Evolutionary conservation across 2,329 filamentous ascomycete species (phyloP).

Genomic region (Alternaria sp.): DNA sequence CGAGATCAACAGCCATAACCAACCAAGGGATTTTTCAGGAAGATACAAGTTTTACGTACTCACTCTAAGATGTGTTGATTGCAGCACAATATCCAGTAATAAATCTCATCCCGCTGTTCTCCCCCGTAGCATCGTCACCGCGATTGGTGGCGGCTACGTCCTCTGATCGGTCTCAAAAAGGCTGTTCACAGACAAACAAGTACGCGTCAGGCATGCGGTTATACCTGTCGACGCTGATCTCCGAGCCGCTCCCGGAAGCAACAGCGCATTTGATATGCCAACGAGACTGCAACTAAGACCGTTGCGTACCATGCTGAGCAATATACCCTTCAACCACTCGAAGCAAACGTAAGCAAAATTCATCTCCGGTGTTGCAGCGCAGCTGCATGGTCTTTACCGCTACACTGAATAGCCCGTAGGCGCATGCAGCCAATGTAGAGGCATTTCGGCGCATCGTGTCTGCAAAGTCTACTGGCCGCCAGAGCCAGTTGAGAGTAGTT

Average conservation of each 20-base stretch:
- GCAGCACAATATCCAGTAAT: background rate
- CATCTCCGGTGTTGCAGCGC: slow-evolving; percentile 11
- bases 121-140: background rate
- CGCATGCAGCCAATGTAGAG: slow-evolving; percentile 17
- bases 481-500: slow-evolving; percentile 10
- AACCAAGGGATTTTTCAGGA: background rate
- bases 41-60: background rate
- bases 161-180: background rate
- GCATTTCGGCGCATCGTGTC: slow-evolving; percentile 9
- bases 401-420: slow-evolving; percentile 10
- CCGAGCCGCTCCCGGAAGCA: background rate
- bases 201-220: background rate
- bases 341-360: slow-evolving; percentile 29
- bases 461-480: slow-evolving; percentile 13
- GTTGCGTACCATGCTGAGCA: slow-evolving; percentile 13
- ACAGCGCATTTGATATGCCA: slow-evolving; percentile 7
- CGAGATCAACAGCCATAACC: background rate
- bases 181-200: background rate
- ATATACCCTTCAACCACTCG: background rate
- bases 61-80: background rate
- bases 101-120: background rate
- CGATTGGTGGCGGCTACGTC: background rate
- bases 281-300: slow-evolving; percentile 4
- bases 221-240: slow-evolving; percentile 2
- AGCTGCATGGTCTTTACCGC: slow-evolving; percentile 16